These are phyloP conservation scores for Kwoniella dendrophila DNA, from an alignment of 768 basidiomycete species.

Conservation along the genomic window DNA sequence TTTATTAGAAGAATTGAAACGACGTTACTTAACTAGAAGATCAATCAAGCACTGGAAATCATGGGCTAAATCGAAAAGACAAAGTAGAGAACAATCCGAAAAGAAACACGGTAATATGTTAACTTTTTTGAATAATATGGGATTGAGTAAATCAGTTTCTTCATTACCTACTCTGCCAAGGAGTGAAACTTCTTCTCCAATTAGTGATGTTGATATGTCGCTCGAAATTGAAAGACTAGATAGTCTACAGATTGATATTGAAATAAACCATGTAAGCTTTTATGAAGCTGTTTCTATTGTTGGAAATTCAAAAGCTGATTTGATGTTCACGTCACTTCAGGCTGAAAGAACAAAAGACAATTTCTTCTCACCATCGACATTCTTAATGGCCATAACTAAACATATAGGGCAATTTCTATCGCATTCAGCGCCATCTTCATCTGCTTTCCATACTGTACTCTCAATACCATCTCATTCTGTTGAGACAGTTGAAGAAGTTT, in stretches of 20 bases:
- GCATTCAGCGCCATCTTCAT: background rate
- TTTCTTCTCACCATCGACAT: slow-evolving; percentile 43
- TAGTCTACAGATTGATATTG: slow-evolving; percentile 37
- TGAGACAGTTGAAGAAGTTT: slow-evolving; percentile 18
- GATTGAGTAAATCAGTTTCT: slow-evolving; percentile 17
- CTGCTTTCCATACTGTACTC: slow-evolving; percentile 14
- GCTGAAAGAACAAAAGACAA: slow-evolving; percentile 37
- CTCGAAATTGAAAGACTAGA: slow-evolving; percentile 28
- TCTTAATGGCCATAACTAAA: slow-evolving; percentile 35
- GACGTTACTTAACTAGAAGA: slow-evolving; percentile 11
- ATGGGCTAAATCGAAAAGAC: slow-evolving; percentile 31
- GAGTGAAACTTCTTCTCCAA: slow-evolving; percentile 61
- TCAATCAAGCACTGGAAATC: slow-evolving; percentile 24
- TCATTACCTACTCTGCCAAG: background rate
- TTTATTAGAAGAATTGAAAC: slow-evolving; percentile 23
- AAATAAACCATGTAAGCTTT: slow-evolving; percentile 32
- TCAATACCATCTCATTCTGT: slow-evolving; percentile 25
- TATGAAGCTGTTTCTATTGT: background rate
- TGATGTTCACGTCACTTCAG: slow-evolving; percentile 14
- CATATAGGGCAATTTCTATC: slow-evolving; percentile 31
- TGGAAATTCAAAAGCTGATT: background rate
- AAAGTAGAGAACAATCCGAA: slow-evolving; percentile 23
- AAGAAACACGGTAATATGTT: slow-evolving; percentile 24
- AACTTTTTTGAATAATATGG: slow-evolving; percentile 33
- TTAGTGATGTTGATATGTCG: slow-evolving; percentile 55